phyloP scores from a whole-genome alignment of 1,139 yeast genomes.

The Scheffersomyces titani region DNA sequence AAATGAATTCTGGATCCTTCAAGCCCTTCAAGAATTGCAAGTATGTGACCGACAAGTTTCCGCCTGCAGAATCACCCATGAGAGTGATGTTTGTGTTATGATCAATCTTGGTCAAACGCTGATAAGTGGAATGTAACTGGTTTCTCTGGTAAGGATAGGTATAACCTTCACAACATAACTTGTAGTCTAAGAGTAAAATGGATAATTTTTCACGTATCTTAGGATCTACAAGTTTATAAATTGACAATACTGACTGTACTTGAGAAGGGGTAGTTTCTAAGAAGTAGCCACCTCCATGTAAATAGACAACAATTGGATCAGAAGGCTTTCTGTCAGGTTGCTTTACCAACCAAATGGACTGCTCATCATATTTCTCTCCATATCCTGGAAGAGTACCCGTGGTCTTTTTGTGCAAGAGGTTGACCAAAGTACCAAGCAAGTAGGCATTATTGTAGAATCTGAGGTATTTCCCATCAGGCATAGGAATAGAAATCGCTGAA shows the following conservation, averaged over 20 bases:
- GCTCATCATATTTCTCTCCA: slow-evolving; percentile 35
- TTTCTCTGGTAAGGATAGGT: slow-evolving; percentile 37
- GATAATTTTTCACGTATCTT: slow-evolving; percentile 27
- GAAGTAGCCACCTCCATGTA: slow-evolving; percentile 49
- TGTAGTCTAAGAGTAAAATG: slow-evolving; percentile 40
- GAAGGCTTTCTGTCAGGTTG: slow-evolving; percentile 22
- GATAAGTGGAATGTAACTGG: slow-evolving; percentile 35
- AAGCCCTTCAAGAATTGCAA: slow-evolving; percentile 26
- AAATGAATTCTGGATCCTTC: slow-evolving; percentile 13
- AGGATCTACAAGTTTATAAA: slow-evolving; percentile 31
- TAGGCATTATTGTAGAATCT: slow-evolving; percentile 4
- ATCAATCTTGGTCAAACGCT: slow-evolving; percentile 22
- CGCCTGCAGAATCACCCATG: slow-evolving; percentile 48
- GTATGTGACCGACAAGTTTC: slow-evolving; percentile 33
- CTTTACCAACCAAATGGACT: slow-evolving; percentile 40
- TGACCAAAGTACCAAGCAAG: slow-evolving; percentile 9
- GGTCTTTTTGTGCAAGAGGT: slow-evolving; percentile 4
- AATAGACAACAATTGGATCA: slow-evolving; percentile 40
- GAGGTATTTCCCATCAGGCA: slow-evolving; percentile 7
- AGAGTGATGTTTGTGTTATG: slow-evolving; percentile 33
- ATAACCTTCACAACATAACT: slow-evolving; percentile 32
- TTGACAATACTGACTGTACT: slow-evolving; percentile 29
- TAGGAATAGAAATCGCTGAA: slow-evolving; percentile 6
- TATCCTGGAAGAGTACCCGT: slow-evolving; percentile 23
- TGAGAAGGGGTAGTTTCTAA: slow-evolving; percentile 37